Conservation (phyloP, 1,284 basidiomycete genomes). For the Coniophora puteana region DNA sequence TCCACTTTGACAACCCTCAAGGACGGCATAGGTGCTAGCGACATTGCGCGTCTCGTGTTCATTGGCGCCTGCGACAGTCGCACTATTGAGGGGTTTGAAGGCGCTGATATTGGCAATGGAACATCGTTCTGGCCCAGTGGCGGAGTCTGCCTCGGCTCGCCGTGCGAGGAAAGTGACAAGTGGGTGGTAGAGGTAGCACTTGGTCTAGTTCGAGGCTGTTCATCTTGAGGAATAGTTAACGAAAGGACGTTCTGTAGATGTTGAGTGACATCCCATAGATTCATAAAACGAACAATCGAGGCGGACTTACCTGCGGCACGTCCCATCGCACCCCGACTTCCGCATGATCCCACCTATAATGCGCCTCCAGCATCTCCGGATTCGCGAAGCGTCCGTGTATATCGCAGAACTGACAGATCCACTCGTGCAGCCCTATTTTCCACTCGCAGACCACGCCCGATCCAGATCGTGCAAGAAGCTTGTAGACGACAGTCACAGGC, state of each 20-base stretch:
- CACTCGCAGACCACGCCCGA: conserved; percentile 2
- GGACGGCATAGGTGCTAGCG: too few relatives aligned
- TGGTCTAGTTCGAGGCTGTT: too few relatives aligned
- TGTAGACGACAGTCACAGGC: conserved; percentile 29
- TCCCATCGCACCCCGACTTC: conserved; percentile 43
- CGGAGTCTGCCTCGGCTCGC: conserved; percentile 14
- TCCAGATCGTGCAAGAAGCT: too few relatives aligned
- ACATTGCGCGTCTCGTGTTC: too few relatives aligned
- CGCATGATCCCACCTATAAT: conserved; percentile 54
- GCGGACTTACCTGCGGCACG: conserved; percentile 15
- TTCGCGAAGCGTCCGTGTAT: conserved; percentile 46
- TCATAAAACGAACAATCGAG: neutral
- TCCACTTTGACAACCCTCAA: too few relatives aligned
- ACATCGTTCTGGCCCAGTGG: too few relatives aligned
- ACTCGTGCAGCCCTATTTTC: conserved; percentile 28
- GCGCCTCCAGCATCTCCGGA: conserved; percentile 45
- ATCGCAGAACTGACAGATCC: conserved; percentile 62
- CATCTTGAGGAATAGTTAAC: conserved; percentile 1
- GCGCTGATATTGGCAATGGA: too few relatives aligned
- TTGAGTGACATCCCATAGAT: neutral
- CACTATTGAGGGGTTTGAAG: too few relatives aligned
- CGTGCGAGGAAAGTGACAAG: conserved; percentile 6
- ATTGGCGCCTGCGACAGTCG: too few relatives aligned
- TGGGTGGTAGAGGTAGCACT: conserved; percentile 17
- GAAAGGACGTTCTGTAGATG: neutral